Base-by-base conservation (phyloP, 1,284 basidiomycete species). In the Cutaneotrichosporon spelunceum region DNA sequence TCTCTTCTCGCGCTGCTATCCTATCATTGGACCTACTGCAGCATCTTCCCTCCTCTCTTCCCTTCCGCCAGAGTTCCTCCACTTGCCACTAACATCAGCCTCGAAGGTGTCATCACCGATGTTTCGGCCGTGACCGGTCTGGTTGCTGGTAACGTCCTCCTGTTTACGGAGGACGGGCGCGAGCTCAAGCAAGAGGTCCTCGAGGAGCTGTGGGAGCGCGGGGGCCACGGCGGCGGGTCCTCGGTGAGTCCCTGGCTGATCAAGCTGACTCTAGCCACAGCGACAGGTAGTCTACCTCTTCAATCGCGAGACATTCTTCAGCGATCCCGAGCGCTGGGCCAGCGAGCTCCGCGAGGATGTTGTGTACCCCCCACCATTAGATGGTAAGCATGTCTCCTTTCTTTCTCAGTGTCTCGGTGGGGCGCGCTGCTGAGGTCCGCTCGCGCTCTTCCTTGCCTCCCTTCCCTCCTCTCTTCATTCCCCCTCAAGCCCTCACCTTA, bases 281-380 rank as follows among this genome's bases (percentile, higher is more conserved):
- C 56, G 59, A 14, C 56, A 65, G 36, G 62, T 62, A 1, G 54
- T 77, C 26, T 77, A 74, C 54, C 61, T 76, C 33, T 78, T 71
- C 69, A 75, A 78, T 49, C 60, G 74, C 47, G 75, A 75, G 57
- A 75, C 74, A 1, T 78, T 78, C 67, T 78, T 70, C 64, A 66
- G 67, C 24, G 74, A 77, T 14, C 66, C 74, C 1, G 75, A 77
- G 34, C 61, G 66, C 29, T 75, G 72, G 71, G 74, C 72, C 1
- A 60, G 53, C 7, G 66, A 72, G 47, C 67, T 72, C 33, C 65
- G 72, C 52, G 76, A 78, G 57, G 72, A 72, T 13, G 57, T 77
- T 0, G 60, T 69, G 29, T 62, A 75, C 10, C 76, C 75, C 1
- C 74, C 72, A 11, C 68, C 67, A 16, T 36, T 77, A 16, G 70